A percentile compares a stretch with the other conserved stretches of the same genome.
phyloP scores from a whole-genome alignment of 1,139 yeast species.

The Yarrowia galli region DNA sequence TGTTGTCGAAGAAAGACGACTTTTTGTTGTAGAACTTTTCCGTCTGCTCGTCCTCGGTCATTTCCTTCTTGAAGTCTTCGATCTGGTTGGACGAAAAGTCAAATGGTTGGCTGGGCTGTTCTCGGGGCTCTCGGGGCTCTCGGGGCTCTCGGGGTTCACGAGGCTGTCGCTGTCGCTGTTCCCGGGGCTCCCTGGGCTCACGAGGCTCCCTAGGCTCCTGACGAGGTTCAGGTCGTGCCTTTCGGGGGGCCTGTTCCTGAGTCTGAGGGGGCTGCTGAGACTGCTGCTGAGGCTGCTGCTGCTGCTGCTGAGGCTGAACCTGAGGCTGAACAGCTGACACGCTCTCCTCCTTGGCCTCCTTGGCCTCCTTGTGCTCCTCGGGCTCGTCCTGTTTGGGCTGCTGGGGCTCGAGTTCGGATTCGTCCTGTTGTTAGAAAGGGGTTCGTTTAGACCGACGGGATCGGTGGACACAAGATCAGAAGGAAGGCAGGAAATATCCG shows the following conservation, averaged over 20 bases:
- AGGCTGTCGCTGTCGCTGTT: constrained; percentile 16
- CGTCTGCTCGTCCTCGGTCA: constrained; percentile 44
- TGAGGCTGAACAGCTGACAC: too few species aligned
- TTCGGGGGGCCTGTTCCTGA: constrained; percentile 8
- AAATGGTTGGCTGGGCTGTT: constrained; percentile 46
- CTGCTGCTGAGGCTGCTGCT: not conserved
- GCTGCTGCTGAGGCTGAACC: not conserved
- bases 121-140: constrained; percentile 39
- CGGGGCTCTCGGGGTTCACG: constrained; percentile 15
- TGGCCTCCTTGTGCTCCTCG: not conserved
- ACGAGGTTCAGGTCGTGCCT: constrained; percentile 18
- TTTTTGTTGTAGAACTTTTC: constrained; percentile 64
- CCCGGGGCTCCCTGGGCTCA: constrained; percentile 22
- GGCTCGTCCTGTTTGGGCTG: constrained; percentile 12
- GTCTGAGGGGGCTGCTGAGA: not conserved
- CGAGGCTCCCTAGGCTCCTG: constrained; percentile 18
- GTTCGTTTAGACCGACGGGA: not conserved
- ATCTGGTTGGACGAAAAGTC: constrained; percentile 59
- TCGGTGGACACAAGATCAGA: constrained; percentile 47
- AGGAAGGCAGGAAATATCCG: constrained; percentile 55
- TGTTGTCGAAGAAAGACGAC: constrained; percentile 81
- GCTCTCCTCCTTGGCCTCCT: constrained; percentile 1
- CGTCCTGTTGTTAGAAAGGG: constrained; percentile 31
- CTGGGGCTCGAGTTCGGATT: constrained; percentile 24
- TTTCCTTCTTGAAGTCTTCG: constrained; percentile 37